Evolutionary conservation across 768 basidiomycete species (phyloP).

Genomic region (Podaxis pistillaris): DNA sequence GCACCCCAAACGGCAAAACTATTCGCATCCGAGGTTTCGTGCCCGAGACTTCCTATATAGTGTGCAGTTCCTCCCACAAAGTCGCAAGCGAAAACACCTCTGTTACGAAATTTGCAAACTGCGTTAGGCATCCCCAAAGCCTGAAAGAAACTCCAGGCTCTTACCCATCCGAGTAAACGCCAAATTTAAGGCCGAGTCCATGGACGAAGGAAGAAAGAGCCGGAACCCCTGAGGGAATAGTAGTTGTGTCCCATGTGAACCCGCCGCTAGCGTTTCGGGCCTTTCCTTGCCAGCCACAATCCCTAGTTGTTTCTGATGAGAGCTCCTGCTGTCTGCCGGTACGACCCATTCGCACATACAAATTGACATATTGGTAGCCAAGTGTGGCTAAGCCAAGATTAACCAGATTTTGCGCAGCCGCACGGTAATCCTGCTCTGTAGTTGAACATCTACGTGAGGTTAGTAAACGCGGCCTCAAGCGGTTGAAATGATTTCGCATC

Average conservation of each 20-base stretch:
- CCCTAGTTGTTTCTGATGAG: conserved; percentile 24
- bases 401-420: conserved; percentile 38
- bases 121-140: not conserved
- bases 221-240: conserved; percentile 36
- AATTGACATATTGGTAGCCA: conserved; percentile 43
- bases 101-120: conserved; percentile 15
- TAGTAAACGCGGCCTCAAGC: not conserved
- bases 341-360: conserved; percentile 25
- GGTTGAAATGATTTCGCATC: conserved; percentile 14
- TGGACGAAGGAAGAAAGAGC: conserved; percentile 38
- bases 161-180: conserved; percentile 53
- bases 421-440: conserved; percentile 38
- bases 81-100: conserved; percentile 45
- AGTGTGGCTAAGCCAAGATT: conserved; percentile 33
- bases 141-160: not conserved
- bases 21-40: conserved; percentile 46
- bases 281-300: conserved; percentile 52
- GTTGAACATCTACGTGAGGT: conserved; percentile 35
- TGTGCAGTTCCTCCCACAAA: conserved; percentile 42
- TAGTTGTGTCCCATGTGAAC: conserved; percentile 43
- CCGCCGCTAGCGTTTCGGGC: conserved; percentile 36
- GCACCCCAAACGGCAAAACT: conserved; percentile 50
- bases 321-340: not conserved
- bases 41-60: conserved; percentile 43
- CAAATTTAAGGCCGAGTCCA: conserved; percentile 56